Base-by-base conservation (phyloP, 495 filamentous ascomycete genomes). In the Penicillium maclennaniae region DNA sequence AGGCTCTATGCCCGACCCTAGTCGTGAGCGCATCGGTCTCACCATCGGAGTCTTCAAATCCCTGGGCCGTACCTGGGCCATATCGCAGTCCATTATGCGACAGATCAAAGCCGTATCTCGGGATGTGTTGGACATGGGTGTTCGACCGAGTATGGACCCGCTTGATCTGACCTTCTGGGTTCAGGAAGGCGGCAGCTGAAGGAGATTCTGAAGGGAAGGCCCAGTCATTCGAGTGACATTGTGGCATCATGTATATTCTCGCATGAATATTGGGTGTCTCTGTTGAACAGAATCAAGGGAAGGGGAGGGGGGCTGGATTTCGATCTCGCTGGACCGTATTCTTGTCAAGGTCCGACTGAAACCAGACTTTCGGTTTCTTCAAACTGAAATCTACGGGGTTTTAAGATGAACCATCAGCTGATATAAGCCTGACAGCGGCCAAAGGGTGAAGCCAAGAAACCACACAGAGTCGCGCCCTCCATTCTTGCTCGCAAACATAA, bases 41-140 rank as follows among this genome's bases (percentile, higher is more conserved):
- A 91, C 88, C 54, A 88, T 91, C 41, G 91, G 91, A 28, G 88
- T 87, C 4, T 83, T 96, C 56, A 88, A 86, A 62, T 82, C 82
- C 5, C 69, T 95, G 5, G 84, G 79, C 51, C 73, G 77, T 37
- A 83, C 89, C 6, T 96, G 91, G 91, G 83, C 86, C 34, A 84
- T 90, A 20, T 90, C 89, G 6, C 78, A 78, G 28, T 80, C 74
- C 8, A 87, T 89, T 9, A 82, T 89, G 67, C 76, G 77, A 16
- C 88, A 93, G 67, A 88, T 96, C 26, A 77, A 76, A 47, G 74
- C 74, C 4, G 74, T 77, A 15, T 65, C 74, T 7, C 70, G 74
- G 15, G 74, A 77, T 54, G 74, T 77, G 27, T 68, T 77, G 61
- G 70, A 74, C 23, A 49, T 77, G 23, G 74, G 74, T 2, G 55